Evolutionary conservation across 2,329 filamentous ascomycete species (phyloP), one percentile per base, ranked within the genome.

Genomic region (Xylaria digitata): DNA sequence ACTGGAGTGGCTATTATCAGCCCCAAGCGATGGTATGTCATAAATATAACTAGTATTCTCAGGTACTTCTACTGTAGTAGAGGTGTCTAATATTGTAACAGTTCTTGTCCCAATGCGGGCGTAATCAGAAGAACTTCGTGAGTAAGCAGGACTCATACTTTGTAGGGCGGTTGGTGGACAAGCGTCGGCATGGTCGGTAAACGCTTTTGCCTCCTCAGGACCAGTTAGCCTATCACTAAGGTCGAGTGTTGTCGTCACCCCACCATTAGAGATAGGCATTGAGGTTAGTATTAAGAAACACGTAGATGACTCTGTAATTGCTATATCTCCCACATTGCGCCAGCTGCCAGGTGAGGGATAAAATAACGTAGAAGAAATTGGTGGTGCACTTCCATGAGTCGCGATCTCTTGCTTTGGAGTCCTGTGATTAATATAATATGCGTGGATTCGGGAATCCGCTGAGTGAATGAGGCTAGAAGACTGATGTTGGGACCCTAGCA

Each of bases 1-100:
- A 3, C 57, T 52, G 17, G 11, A 61, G 21, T 61, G 57, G 52
- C 37, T 53, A 15, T n/a, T 43, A 30, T 21, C n/a, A n/a, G n/a
- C n/a, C n/a, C n/a, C n/a, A n/a, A n/a, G n/a, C n/a, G n/a, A n/a
- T n/a, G n/a, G n/a, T n/a, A n/a, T n/a, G n/a, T n/a, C n/a, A n/a
- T n/a, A n/a, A n/a, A n/a, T n/a, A n/a, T n/a, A n/a, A 8, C 15
- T 9, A n/a, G 32, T 6, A 34, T 34, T 34, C 32, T 6, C 32
- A 9, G 32, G 43, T n/a, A 26, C 40, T 19, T 15, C 30, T 34
- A 2, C 9, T 17, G 32, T 45, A 13, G 37, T 61, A 23, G n/a
- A 21, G 17, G 34, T 7, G 32, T 40, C 15, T 26, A 17, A 7
- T 7, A 46, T 49, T 15, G 49, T 60, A 15, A 65, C 30, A 9